phyloP scores from a whole-genome alignment of 352 stramenopile species.

The Aphanomyces euteiches region DNA sequence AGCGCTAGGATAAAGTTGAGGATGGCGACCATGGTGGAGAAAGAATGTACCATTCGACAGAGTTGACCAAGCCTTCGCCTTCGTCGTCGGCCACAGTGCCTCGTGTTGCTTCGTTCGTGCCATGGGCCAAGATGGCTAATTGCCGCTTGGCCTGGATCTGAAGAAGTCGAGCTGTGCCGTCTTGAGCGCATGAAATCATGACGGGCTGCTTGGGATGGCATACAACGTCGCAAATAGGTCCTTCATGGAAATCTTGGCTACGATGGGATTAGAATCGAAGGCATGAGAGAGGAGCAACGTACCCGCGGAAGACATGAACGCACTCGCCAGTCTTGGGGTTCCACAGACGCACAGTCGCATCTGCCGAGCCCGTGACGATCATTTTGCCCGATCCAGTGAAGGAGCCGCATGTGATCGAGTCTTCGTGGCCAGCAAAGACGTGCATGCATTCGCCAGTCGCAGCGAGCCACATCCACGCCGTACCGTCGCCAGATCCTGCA shows the following conservation, averaged over 20 bases:
- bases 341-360: constrained; percentile 95
- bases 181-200: constrained; percentile 89
- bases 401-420: constrained; percentile 88
- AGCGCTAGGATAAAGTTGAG: constrained; percentile 48
- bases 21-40: not conserved
- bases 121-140: constrained; percentile 82
- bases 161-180: constrained; percentile 90
- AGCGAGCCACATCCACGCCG: constrained; percentile 91
- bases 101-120: constrained; percentile 47
- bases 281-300: constrained; percentile 30
- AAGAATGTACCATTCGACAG: constrained; percentile 71
- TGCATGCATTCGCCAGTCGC: constrained; percentile 95
- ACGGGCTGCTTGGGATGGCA: constrained; percentile 92
- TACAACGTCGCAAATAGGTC: constrained; percentile 87
- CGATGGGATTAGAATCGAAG: not conserved
- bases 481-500: constrained; percentile 83
- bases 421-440: constrained; percentile 97
- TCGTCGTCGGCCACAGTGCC: constrained; percentile 51
- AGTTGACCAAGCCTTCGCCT: constrained; percentile 59
- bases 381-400: constrained; percentile 96
- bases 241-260: constrained; percentile 82
- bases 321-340: constrained; percentile 94
- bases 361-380: constrained; percentile 90
- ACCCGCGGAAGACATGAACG: constrained; percentile 85
- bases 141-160: constrained; percentile 94